Evolutionary conservation across 1,139 yeast species (phyloP).

Genomic region (Candida sanyaensis): DNA sequence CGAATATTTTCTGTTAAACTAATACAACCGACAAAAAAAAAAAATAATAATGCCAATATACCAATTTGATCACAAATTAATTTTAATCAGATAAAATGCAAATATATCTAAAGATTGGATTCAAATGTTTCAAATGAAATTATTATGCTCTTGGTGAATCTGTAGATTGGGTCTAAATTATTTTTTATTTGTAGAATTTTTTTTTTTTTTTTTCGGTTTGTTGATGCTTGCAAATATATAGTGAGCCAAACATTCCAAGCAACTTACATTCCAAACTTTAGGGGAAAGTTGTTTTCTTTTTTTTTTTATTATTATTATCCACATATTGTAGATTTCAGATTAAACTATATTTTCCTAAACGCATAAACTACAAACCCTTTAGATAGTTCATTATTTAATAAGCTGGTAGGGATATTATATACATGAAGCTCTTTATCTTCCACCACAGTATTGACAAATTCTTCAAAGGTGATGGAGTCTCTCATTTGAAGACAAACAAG

Average conservation of each 20-base stretch:
- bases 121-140: too few relatives aligned
- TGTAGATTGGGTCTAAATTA: too few relatives aligned
- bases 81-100: too few relatives aligned
- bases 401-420: constrained; percentile 27
- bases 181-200: not conserved
- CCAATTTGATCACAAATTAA: too few relatives aligned
- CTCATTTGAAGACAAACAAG: constrained; percentile 59
- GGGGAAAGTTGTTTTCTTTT: not conserved
- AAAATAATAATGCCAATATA: too few relatives aligned
- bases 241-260: too few relatives aligned
- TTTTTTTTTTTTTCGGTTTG: not conserved
- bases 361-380: constrained; percentile 49
- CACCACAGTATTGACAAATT: constrained; percentile 37
- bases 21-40: not conserved
- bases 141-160: too few relatives aligned
- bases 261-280: not conserved
- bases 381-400: constrained; percentile 29
- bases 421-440: constrained; percentile 19
- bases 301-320: too few relatives aligned
- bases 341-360: not conserved
- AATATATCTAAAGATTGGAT: too few relatives aligned
- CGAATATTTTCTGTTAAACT: not conserved
- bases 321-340: not conserved
- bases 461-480: constrained; percentile 51
- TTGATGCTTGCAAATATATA: not conserved